Evolutionary conservation across 1,284 basidiomycete species (phyloP), one percentile per base, ranked within the genome.

Genomic region (Pseudozyma sp.): DNA sequence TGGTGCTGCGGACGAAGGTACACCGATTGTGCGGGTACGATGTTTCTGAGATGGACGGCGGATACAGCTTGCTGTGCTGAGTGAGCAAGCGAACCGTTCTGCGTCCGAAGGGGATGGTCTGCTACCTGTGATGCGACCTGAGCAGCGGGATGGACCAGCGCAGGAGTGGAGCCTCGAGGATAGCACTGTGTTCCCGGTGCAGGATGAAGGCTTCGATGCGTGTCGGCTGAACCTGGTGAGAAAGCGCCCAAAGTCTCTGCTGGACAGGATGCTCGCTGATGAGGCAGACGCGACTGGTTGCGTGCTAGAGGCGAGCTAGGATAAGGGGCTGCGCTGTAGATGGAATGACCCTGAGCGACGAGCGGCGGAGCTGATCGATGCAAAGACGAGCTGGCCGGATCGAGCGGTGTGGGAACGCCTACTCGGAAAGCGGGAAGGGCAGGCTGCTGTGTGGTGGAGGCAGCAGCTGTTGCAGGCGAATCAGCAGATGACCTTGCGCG

Each of bases 231-330:
- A 40, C 29, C 54, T 16, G 53, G 43, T 8, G 54, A 34, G 17
- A 47, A n/a, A 31, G 19, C 46, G n/a, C 43, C 39, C 16, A 14
- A 40, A 16, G 39, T 49, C 10, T 53, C 55, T 11, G 37, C 35
- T 17, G 59, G 51, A 14, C 46, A 43, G 8, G 54, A 54, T 11
- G 46, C 37, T 17, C 43, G 54, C 42, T 62, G 65, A 33, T 54
- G 65, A 16, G 34, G 58, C n/a, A 54, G 19, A 8, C 33, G 54
- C 3, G 54, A 44, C 17, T 48, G 54, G 42, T 48, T 17, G 13
- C 31, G 29, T 9, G 58, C 59, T n/a, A 68, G 50, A 35, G 65
- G 59, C n/a, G 54, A 58, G 59, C 58, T 37, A 14, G 49, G 42
- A 35, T 49, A 33, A n/a, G 49, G 49, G 0, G 58, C 30, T 29